A percentile compares a stretch with the other conserved stretches of the same genome.
Conservation (phyloP, 257 asterid species). For the Parsonsia alboflavescens region DNA sequence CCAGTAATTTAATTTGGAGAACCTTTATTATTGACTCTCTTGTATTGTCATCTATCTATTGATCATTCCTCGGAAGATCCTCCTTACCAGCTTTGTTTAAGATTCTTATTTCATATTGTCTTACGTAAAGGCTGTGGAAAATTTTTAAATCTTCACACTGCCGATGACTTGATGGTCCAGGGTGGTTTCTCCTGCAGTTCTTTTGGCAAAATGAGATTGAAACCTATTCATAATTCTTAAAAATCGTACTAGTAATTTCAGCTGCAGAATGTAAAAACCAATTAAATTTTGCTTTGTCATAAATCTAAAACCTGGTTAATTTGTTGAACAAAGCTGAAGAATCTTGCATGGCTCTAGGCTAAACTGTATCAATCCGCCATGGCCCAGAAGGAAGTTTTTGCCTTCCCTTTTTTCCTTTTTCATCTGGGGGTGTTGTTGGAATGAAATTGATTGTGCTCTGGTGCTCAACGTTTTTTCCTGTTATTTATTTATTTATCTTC, state of each 20-base stretch:
- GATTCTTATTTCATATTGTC: not conserved
- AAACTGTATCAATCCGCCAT: not conserved
- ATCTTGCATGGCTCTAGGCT: not conserved
- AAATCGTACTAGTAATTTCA: not conserved
- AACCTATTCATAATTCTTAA: not conserved
- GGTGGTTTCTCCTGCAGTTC: not conserved
- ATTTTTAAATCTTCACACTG: not conserved
- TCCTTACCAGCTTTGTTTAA: too few species aligned
- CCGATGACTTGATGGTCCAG: not conserved
- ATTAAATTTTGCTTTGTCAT: not conserved
- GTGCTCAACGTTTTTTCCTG: not conserved
- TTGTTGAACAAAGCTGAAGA: not conserved
- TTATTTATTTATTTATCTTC: slow-evolving; percentile 1
- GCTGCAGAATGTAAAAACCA: not conserved
- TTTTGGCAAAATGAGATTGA: not conserved
- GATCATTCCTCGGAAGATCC: too few species aligned
- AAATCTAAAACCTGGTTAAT: not conserved
- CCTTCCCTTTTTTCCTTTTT: not conserved
- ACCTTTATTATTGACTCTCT: not conserved
- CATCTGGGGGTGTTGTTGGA: not conserved
- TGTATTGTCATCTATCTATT: not conserved
- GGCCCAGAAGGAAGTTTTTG: not conserved
- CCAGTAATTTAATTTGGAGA: not conserved
- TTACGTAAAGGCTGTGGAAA: too few species aligned
- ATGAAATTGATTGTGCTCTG: not conserved